Percentiles rank a stretch among this genome's conserved stretches.
Evolutionary conservation across 2,329 filamentous ascomycete genomes (phyloP).

Genomic region (Fonsecaea nubica): DNA sequence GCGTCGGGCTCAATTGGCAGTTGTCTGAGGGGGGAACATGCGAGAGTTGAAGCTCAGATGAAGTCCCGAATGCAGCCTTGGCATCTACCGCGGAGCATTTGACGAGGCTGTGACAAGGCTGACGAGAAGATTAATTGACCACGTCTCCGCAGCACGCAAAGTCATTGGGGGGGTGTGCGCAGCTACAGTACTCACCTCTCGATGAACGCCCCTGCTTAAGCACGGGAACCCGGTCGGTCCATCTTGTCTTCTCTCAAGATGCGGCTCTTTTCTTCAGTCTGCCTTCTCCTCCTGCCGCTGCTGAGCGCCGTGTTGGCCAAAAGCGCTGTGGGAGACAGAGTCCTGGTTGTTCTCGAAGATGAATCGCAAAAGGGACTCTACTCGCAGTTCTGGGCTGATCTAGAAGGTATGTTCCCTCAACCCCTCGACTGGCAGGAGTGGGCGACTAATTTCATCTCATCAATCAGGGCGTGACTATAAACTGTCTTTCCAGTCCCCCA

Average conservation of each 20-base stretch:
- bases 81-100: slow-evolving; percentile 3
- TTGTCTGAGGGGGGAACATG: background rate
- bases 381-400: slow-evolving; percentile 70
- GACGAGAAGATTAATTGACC: slow-evolving; percentile 15
- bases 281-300: slow-evolving; percentile 66
- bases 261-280: slow-evolving; percentile 70
- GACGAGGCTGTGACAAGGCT: slow-evolving; percentile 9
- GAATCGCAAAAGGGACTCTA: slow-evolving; percentile 80
- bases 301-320: slow-evolving; percentile 73
- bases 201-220: slow-evolving; percentile 25
- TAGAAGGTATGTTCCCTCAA: slow-evolving; percentile 49
- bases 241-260: slow-evolving; percentile 57
- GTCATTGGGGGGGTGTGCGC: background rate
- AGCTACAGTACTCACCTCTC: background rate
- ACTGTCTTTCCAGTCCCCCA: slow-evolving; percentile 81
- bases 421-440: background rate
- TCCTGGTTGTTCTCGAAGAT: slow-evolving; percentile 88
- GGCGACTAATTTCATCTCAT: slow-evolving; percentile 29
- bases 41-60: background rate
- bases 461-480: slow-evolving; percentile 78
- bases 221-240: slow-evolving; percentile 8
- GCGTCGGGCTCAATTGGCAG: slow-evolving; percentile 14
- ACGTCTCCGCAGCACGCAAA: slow-evolving; percentile 20
- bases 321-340: slow-evolving; percentile 77
- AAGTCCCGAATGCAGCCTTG: background rate